Base-by-base conservation (phyloP, 202 grass and related monocot genomes). In the Schoenoplectus tabernaemontani region DNA sequence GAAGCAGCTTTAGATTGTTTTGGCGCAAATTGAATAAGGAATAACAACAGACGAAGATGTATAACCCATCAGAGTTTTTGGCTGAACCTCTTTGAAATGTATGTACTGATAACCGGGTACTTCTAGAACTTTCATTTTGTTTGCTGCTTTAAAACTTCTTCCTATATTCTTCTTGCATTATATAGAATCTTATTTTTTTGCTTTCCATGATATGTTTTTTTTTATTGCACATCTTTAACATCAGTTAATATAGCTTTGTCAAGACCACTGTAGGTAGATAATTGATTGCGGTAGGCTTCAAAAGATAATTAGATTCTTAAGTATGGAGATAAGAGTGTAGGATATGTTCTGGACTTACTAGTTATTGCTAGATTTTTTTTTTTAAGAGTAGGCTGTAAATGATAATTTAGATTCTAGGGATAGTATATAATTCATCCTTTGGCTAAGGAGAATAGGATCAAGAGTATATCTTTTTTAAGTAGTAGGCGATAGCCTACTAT, bases 1-100 rank as follows among this genome's bases (percentile, higher is more conserved):
- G 89, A 79, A 76, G 81, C 87, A 92, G 83, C 43, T 88, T 63
- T 67, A 87, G 57, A 48, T 80, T 80, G 77, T 50, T 80, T 79
- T 9, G 4, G 37, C 36, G 77, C 26, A 63, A 61, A 80, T 64
- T 80, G 43, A 50, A 61, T 16, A 38, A 43, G 76, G 76, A 78
- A 78, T 78, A 59, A 78, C 56, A 16, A 61, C 38, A 59, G 61
- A 61, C 26, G 34, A 42, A 78, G 76, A 78, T 60, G 54, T 78
- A 60, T 44, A 60, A 57, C 33, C 9, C 33, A 28, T 59, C 76
- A 78, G 54, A 41, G 76, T 61, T 61, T 61, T 42, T 78, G 34
- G 57, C 76, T 61, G 53, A 61, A 78, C 76, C 76, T 61, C 22
- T 61, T 44, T 41, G 38, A 78, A 53, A 28, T 78, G 57, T 53